These are phyloP conservation scores for Pholiota microspora DNA, from an alignment of 768 basidiomycete genomes.

Conservation along the genomic window DNA sequence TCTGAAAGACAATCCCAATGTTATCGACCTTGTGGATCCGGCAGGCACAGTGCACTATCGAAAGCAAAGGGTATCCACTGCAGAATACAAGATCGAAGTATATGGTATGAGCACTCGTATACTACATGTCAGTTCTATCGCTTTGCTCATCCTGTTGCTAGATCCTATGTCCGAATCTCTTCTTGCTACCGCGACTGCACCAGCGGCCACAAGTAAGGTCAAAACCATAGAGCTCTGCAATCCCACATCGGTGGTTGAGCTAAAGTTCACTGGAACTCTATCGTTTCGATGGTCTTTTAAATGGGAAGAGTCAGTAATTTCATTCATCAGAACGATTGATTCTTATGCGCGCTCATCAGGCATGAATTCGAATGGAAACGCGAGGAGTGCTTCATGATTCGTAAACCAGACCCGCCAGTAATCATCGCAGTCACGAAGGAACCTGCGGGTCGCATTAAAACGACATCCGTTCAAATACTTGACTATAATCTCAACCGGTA, in stretches of 20 bases:
- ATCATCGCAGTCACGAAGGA: slow-evolving; percentile 83
- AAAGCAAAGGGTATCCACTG: slow-evolving; percentile 58
- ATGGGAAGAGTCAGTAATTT: slow-evolving; percentile 75
- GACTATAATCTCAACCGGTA: slow-evolving; percentile 85
- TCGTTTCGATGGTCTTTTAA: slow-evolving; percentile 76
- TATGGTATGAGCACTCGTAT: slow-evolving; percentile 55
- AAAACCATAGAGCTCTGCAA: slow-evolving; percentile 78
- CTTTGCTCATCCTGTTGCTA: slow-evolving; percentile 23
- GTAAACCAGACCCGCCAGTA: slow-evolving; percentile 86
- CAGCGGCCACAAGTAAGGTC: slow-evolving; percentile 61
- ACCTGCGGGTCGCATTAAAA: slow-evolving; percentile 61
- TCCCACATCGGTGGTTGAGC: slow-evolving; percentile 64
- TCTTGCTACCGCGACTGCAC: slow-evolving; percentile 66
- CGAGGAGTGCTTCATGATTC: slow-evolving; percentile 78
- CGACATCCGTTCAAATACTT: slow-evolving; percentile 68
- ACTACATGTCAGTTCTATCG: background rate
- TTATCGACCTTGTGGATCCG: slow-evolving; percentile 70
- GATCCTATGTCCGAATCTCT: slow-evolving; percentile 73
- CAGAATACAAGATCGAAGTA: slow-evolving; percentile 61
- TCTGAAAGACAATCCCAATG: slow-evolving; percentile 54
- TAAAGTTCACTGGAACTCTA: slow-evolving; percentile 72
- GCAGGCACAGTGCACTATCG: slow-evolving; percentile 66
- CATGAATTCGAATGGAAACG: slow-evolving; percentile 87
- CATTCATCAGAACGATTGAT: background rate
- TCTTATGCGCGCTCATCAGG: slow-evolving; percentile 33